phyloP scores from a whole-genome alignment of 805 yeast genomes.

The Peterozyma toletana region DNA sequence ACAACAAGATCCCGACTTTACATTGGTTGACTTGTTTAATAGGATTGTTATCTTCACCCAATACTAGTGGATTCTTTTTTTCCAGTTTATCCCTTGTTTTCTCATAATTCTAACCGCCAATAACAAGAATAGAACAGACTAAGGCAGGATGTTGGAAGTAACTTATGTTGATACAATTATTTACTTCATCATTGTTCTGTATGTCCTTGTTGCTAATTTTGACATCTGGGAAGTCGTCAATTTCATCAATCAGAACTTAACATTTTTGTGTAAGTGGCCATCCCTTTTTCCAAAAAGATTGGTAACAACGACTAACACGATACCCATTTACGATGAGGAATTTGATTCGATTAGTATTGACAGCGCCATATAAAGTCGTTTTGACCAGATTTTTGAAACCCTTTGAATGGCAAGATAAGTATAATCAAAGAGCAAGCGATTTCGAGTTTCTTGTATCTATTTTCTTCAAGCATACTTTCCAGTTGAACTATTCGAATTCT shows the following conservation, averaged over 20 bases:
- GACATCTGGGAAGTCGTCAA: slow-evolving; percentile 12
- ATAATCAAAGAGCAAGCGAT: slow-evolving; percentile 22
- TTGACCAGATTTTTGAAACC: slow-evolving; percentile 24
- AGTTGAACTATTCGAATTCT: slow-evolving; percentile 3
- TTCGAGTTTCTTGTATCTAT: slow-evolving; percentile 17
- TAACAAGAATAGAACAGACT: too few relatives aligned
- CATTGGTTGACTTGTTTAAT: too few relatives aligned
- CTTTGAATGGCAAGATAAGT: slow-evolving; percentile 18
- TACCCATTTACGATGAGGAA: too few relatives aligned
- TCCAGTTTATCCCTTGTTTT: too few relatives aligned
- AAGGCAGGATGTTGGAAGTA: slow-evolving; percentile 6
- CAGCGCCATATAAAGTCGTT: slow-evolving; percentile 15
- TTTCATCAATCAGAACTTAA: slow-evolving; percentile 12
- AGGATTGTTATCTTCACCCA: too few relatives aligned
- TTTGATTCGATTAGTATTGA: slow-evolving; percentile 10
- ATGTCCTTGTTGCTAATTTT: slow-evolving; percentile 18
- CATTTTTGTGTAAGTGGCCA: slow-evolving; percentile 13
- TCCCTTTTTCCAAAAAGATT: neutral
- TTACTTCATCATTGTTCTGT: slow-evolving; percentile 14
- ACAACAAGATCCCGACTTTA: too few relatives aligned
- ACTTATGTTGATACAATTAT: slow-evolving; percentile 19
- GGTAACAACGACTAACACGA: neutral
- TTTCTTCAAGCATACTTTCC: slow-evolving; percentile 10
- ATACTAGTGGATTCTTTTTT: too few relatives aligned
- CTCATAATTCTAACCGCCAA: too few relatives aligned